A percentile compares a stretch with the other conserved stretches of the same genome.
Evolutionary conservation across 371 early-diverging fungal species (phyloP).

Genomic region (Mortierella sp.): DNA sequence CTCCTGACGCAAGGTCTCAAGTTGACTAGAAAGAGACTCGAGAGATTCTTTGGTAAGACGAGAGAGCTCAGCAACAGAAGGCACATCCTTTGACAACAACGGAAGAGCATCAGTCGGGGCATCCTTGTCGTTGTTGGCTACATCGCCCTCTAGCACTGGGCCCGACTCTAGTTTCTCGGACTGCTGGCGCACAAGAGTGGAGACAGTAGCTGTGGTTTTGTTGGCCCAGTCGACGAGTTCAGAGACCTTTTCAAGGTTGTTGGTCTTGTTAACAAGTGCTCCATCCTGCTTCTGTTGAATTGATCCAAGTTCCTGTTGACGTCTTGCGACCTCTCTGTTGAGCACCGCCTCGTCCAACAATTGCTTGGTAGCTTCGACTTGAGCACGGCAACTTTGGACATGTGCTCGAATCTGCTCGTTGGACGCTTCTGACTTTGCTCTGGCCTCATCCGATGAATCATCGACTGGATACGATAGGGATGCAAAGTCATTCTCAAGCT

Average conservation of each 20-base stretch:
- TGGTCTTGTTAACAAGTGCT: slow-evolving; percentile 21
- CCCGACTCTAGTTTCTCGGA: slow-evolving; percentile 1
- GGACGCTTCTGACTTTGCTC: slow-evolving; percentile 10
- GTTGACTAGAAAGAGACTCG: slow-evolving; percentile 1
- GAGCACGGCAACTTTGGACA: slow-evolving; percentile 10
- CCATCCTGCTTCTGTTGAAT: slow-evolving; percentile 12
- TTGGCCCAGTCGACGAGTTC: slow-evolving; percentile 29
- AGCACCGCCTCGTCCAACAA: slow-evolving; percentile 11
- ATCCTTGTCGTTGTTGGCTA: not conserved
- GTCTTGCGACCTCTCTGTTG: slow-evolving; percentile 18
- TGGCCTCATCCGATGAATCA: slow-evolving; percentile 21
- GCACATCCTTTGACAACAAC: not conserved
- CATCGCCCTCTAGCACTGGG: not conserved
- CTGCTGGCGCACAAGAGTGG: slow-evolving; percentile 1
- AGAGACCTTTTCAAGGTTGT: slow-evolving; percentile 18
- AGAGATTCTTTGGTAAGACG: slow-evolving; percentile 21
- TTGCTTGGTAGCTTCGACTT: slow-evolving; percentile 14
- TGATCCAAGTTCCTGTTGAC: slow-evolving; percentile 22
- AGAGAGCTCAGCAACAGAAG: slow-evolving; percentile 6
- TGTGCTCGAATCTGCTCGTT: slow-evolving; percentile 31
- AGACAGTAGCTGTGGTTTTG: slow-evolving; percentile 16
- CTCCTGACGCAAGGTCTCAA: slow-evolving; percentile 17
- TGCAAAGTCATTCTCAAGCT: slow-evolving; percentile 18
- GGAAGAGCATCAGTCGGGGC: not conserved
- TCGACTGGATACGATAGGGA: slow-evolving; percentile 32